Evolutionary conservation across 1,139 yeast genomes (phyloP).

Genomic region (Taphrina communis): DNA sequence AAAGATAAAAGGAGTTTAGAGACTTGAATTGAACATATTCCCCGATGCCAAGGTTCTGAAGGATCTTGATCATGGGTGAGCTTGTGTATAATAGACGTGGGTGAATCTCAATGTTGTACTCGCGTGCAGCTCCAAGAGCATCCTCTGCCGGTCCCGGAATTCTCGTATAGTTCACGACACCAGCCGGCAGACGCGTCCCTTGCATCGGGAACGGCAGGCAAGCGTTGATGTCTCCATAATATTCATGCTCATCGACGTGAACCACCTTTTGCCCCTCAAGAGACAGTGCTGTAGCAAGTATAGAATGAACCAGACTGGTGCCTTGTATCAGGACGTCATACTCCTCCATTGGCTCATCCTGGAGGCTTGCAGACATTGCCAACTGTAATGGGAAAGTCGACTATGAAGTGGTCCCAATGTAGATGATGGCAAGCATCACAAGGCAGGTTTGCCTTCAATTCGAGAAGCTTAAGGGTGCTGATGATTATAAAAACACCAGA

Average conservation of each 20-base stretch:
- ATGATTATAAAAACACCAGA: too few species aligned
- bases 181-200: neutral
- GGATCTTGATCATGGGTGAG: constrained; percentile 77
- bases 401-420: too few species aligned
- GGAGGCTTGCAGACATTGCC: neutral
- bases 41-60: constrained; percentile 83
- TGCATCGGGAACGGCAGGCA: constrained; percentile 81
- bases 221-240: constrained; percentile 88
- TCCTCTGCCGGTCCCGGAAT: neutral
- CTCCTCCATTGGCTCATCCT: constrained; percentile 44
- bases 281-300: constrained; percentile 68
- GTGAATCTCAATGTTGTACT: constrained; percentile 85
- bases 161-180: neutral
- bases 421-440: too few species aligned
- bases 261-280: constrained; percentile 7
- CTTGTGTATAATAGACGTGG: constrained; percentile 89
- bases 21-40: constrained; percentile 92
- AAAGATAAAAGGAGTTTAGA: constrained; percentile 84
- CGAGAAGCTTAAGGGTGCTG: too few species aligned
- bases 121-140: constrained; percentile 58
- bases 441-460: too few species aligned
- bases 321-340: constrained; percentile 92
- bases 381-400: neutral
- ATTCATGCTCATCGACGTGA: constrained; percentile 80
- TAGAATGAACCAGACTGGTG: constrained; percentile 86